phyloP scores from a whole-genome alignment of 805 yeast species.

The Kuraishia ogatae region DNA sequence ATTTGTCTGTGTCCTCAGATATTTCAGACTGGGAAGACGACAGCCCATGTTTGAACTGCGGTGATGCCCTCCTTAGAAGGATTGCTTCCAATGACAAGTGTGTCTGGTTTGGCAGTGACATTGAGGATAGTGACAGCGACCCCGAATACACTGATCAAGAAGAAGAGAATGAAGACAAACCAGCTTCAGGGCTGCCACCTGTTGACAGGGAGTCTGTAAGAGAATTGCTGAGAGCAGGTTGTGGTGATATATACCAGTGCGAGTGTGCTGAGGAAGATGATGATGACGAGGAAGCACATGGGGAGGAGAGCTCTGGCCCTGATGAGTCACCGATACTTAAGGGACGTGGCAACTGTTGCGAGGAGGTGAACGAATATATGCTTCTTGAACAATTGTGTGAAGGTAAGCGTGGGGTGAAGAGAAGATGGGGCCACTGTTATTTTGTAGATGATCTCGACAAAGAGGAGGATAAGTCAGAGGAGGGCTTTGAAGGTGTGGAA shows the following conservation, averaged over 20 bases:
- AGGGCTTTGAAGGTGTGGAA: not conserved
- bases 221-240: not conserved
- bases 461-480: not conserved
- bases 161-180: not conserved
- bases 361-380: not conserved
- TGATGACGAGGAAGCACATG: not conserved
- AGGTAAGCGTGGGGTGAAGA: not conserved
- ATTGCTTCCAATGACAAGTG: not conserved
- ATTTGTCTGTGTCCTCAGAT: not conserved
- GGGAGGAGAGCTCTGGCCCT: not conserved
- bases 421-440: not conserved
- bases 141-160: not conserved
- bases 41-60: not conserved
- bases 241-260: not conserved
- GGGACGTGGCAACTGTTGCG: not conserved
- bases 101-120: not conserved
- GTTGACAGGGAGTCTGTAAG: not conserved
- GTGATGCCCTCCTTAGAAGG: not conserved
- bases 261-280: not conserved
- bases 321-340: not conserved
- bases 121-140: slow-evolving; percentile 1
- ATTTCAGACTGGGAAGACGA: not conserved
- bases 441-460: not conserved
- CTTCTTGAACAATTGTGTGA: not conserved
- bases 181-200: not conserved